These are phyloP conservation scores for Tolypocladium sp. DNA, from an alignment of 2,329 filamentous ascomycete species.

Conservation along the genomic window DNA sequence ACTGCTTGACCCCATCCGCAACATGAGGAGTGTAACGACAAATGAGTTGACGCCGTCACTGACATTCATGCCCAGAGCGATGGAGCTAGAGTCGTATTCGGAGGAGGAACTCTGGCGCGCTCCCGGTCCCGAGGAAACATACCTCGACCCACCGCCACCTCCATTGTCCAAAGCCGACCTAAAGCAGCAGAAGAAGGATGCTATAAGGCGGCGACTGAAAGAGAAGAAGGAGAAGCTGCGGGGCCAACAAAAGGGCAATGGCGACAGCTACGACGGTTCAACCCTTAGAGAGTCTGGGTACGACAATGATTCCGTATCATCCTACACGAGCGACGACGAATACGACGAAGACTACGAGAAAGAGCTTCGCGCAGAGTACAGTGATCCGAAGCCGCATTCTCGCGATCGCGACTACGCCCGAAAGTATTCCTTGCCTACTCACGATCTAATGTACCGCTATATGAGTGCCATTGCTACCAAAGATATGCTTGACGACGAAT, in stretches of 20 bases:
- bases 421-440: conserved; percentile 14
- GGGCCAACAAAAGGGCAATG: background rate
- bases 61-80: conserved; percentile 18
- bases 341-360: conserved; percentile 13
- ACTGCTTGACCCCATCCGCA: conserved; percentile 10
- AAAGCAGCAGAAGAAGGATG: conserved; percentile 8
- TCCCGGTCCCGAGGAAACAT: conserved; percentile 14
- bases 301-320: conserved; percentile 2
- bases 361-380: conserved; percentile 8
- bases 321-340: conserved; percentile 10
- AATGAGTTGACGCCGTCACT: conserved; percentile 10
- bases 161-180: conserved; percentile 6
- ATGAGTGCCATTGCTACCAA: conserved; percentile 6
- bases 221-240: conserved; percentile 2
- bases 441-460: conserved; percentile 13
- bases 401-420: conserved; percentile 16
- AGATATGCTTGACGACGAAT: conserved; percentile 5
- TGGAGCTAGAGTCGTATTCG: conserved; percentile 18
- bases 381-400: conserved; percentile 8
- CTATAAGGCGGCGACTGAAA: conserved; percentile 2
- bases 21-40: conserved; percentile 13
- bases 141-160: conserved; percentile 15
- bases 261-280: background rate
- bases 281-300: background rate
- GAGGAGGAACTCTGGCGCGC: conserved; percentile 16